Evolutionary conservation across 2,329 filamentous ascomycete species (phyloP), one percentile per base, ranked within the genome.

Genomic region (Xylaria sp.): DNA sequence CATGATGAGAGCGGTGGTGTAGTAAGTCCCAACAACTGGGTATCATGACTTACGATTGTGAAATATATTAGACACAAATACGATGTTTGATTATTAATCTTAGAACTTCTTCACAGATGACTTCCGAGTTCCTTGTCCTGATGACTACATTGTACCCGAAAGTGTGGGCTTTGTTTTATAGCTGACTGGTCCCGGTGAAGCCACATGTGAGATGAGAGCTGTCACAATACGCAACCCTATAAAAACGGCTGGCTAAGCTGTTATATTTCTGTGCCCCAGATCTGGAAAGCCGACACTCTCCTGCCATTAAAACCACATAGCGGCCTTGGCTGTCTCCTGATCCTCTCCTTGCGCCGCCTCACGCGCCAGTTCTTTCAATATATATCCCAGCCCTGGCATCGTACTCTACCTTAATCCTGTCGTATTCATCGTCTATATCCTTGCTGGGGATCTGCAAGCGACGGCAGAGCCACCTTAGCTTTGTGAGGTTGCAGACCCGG

Each of bases 401-500:
- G 44, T 70, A 70, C 7, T 52, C 58, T 37, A 51, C 54, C 50
- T 56, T 54, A 3, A 56, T 32, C 50, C 56, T 23, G 5, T 61
- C 32, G 20, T 69, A 69, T 13, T 70, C 54, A n/a, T 46, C 34
- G 3, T 69, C 63, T 20, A 69, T 60, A 12, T 46, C 20, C 12
- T 28, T 44, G 50, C 48, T 10, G 7, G 41, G 34, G 13, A 61
- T 37, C 13, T 59, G 50, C n/a, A 71, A 28, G 25, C 56, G 63
- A 61, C n/a, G 57, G 25, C 56, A 56, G 48, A 72, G 58, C 70
- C 70, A 72, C 18, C 37, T 62, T 18, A 72, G 39, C 52, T 72
- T 71, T n/a, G 63, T 61, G n/a, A 66, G 54, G 8, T 54, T 63
- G 52, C 70, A 72, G 18, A 66, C 48, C 57, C 48, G 61, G 51